A percentile compares a stretch with the other conserved stretches of the same genome.
phyloP scores from a whole-genome alignment of 192 early-diverging fungal species.

The Jimgerdemannia flammicorona region DNA sequence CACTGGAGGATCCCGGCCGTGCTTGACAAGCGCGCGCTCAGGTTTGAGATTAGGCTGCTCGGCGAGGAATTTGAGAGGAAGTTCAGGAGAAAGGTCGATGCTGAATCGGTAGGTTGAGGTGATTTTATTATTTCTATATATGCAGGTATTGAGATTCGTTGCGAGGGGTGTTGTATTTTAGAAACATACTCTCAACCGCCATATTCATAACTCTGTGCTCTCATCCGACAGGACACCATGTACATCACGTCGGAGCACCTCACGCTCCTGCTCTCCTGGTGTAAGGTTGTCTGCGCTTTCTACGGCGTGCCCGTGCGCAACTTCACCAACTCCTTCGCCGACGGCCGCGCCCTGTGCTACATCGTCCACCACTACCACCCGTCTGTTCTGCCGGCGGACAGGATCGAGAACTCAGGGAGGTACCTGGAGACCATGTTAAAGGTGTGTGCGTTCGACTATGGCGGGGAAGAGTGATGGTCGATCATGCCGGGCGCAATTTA shows the following conservation, averaged over 20 bases:
- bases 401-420: constrained; percentile 33
- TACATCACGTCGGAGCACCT: constrained; percentile 36
- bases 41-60: constrained; percentile 21
- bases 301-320: constrained; percentile 28
- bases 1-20: constrained; percentile 34
- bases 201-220: too few species aligned
- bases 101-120: constrained; percentile 19
- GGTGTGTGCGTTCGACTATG: constrained; percentile 10
- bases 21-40: constrained; percentile 24
- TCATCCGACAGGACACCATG: constrained; percentile 18
- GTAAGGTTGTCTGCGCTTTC: constrained; percentile 33
- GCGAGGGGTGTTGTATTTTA: too few species aligned
- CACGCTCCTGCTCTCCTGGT: constrained; percentile 29
- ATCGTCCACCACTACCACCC: constrained; percentile 36
- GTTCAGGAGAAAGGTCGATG: constrained; percentile 21
- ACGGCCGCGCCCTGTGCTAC: constrained; percentile 31
- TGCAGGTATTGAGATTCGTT: too few species aligned
- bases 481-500: background rate
- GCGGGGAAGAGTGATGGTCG: background rate
- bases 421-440: constrained; percentile 26
- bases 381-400: constrained; percentile 22
- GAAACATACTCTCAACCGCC: too few species aligned
- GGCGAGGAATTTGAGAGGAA: constrained; percentile 19
- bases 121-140: too few species aligned
- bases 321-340: constrained; percentile 36